A percentile compares a stretch with the other conserved stretches of the same genome.
Evolutionary conservation across 108 stramenopile species (phyloP).

Genomic region (Fragilaria crotonensis): DNA sequence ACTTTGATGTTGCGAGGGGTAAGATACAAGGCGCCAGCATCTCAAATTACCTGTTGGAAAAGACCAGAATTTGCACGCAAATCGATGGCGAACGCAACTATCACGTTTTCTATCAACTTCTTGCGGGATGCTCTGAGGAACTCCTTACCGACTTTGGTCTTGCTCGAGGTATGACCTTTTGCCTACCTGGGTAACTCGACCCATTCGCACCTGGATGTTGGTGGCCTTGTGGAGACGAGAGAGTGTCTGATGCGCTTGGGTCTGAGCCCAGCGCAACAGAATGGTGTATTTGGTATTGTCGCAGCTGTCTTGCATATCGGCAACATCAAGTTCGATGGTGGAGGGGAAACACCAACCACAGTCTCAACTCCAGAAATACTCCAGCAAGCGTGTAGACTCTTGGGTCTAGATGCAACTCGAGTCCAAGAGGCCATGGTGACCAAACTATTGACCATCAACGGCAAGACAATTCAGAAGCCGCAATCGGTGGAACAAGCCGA

Average conservation of each 20-base stretch:
- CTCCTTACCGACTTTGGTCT: conserved; percentile 48
- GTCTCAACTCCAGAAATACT: conserved; percentile 40
- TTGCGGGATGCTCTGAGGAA: conserved; percentile 52
- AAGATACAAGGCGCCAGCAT: conserved; percentile 74
- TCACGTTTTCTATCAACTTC: conserved; percentile 97
- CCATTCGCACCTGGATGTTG: too few relatives aligned
- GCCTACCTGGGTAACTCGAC: too few relatives aligned
- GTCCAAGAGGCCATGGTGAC: conserved; percentile 78
- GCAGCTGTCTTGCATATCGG: conserved; percentile 91
- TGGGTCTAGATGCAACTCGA: conserved; percentile 55
- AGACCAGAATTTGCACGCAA: conserved; percentile 86
- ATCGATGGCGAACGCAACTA: conserved; percentile 94
- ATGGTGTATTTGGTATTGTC: conserved; percentile 58
- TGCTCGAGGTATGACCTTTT: conserved; percentile 33
- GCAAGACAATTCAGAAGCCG: conserved; percentile 77
- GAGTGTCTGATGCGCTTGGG: conserved; percentile 63
- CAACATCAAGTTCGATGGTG: conserved; percentile 74
- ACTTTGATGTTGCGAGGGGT: conserved; percentile 60
- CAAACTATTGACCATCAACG: conserved; percentile 58
- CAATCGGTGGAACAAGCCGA: conserved; percentile 73
- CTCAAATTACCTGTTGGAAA: conserved; percentile 89
- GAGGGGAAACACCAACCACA: conserved; percentile 44
- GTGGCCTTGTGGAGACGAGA: conserved; percentile 58
- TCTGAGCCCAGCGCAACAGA: conserved; percentile 46
- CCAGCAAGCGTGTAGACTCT: conserved; percentile 51